Base-by-base conservation (phyloP, 208 protist species). In the Crithidia thermophila region DNA sequence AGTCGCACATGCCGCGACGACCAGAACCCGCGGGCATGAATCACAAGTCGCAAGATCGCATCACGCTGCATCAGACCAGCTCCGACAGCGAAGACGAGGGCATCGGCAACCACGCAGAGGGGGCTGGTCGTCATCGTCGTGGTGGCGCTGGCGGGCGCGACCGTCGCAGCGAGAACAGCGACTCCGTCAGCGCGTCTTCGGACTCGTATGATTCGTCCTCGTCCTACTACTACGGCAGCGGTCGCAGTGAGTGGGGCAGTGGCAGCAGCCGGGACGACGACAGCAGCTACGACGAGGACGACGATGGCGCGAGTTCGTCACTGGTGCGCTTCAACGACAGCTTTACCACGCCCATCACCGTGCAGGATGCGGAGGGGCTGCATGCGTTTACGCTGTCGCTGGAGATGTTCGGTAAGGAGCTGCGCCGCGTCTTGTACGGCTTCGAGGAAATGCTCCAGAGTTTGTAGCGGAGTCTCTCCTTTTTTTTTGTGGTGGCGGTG, bases 371-470 rank as follows among this genome's bases (percentile, higher is more conserved):
- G 10, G 88, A 94, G 51, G 84, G 84, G 0, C 70, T 94, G 27
- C 88, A 94, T 46, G 49, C 77, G 23, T 84, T 82, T 25, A 80
- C 88, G 10, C 53, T 90, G 37, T 51, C 84, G 18, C 59, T 91
- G 9, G 77, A 88, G 56, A 88, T 94, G 84, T 79, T 91, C 31
- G 77, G 68, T 9, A 86, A 83, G 51, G 84, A 94, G 67, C 49
- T 90, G 52, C 81, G 79, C 20, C 75, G 75, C n/a, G 69, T 72
- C 2, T 62, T 94, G 25, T 84, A 84, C 61, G 79, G 77, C 8
- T 58, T 91, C 23, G 88, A 94, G 39, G 79, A 91, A 37, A 89
- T 89, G 81, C 46, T 94, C 37, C 79, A 88, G 58, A 75, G 67
- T 43, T 25, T 79, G n/a, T 69, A 81, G 59, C 34, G 27, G 4